These are phyloP conservation scores for Dorcoceras hygrometricum DNA, from an alignment of 257 asterid species.

Conservation along the genomic window DNA sequence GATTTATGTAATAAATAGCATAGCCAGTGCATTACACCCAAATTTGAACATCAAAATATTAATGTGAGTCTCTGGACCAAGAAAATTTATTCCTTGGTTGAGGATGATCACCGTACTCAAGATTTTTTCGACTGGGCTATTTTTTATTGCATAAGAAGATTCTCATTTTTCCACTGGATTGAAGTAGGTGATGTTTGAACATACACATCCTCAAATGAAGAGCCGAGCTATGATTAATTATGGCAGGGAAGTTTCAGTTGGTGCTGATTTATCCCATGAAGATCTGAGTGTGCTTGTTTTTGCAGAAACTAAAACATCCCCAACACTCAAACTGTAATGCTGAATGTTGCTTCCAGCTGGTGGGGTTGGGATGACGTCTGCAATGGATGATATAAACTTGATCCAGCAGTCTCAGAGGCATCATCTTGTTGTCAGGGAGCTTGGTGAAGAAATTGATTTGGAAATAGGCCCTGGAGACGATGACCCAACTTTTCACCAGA, in stretches of 20 bases:
- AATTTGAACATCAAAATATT: slow-evolving; percentile 3
- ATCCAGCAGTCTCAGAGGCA: slow-evolving; percentile 95
- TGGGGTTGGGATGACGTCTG: slow-evolving; percentile 76
- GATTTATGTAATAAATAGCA: neutral
- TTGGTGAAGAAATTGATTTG: slow-evolving; percentile 93
- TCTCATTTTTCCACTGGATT: neutral
- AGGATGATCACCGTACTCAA: neutral
- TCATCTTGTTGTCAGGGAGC: slow-evolving; percentile 80
- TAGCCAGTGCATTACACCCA: neutral
- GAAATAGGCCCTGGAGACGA: slow-evolving; percentile 94
- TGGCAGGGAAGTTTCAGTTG: slow-evolving; percentile 10
- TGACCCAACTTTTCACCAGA: slow-evolving; percentile 67
- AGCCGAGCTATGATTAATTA: neutral
- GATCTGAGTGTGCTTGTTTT: slow-evolving; percentile 25
- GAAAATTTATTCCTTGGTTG: neutral
- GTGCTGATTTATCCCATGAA: slow-evolving; percentile 18
- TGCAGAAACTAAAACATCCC: slow-evolving; percentile 33
- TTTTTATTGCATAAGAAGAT: neutral
- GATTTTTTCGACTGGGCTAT: neutral
- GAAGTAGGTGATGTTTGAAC: slow-evolving; percentile 4
- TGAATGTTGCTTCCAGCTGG: slow-evolving; percentile 82
- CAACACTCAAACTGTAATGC: slow-evolving; percentile 61
- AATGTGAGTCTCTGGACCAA: neutral
- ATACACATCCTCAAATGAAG: neutral
- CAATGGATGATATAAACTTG: slow-evolving; percentile 93